Conservation (phyloP, 441 rosid species). For the Omphalea diandra region DNA sequence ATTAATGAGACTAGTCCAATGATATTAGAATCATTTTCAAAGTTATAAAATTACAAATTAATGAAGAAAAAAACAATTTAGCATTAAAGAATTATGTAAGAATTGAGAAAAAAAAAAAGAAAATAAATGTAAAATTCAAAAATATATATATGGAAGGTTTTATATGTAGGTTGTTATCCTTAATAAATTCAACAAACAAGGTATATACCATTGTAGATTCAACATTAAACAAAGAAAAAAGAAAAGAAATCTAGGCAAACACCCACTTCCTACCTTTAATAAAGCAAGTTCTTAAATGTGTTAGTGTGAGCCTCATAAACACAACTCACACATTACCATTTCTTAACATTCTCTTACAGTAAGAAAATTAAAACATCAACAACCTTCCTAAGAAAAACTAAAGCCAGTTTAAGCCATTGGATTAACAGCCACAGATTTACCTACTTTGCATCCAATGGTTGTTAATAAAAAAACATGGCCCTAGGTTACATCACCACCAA, state of each 20-base stretch:
- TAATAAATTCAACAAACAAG: neutral
- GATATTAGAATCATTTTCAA: no score
- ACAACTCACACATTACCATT: conserved; percentile 11
- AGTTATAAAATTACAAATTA: no score
- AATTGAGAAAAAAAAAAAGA: no score
- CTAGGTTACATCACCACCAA: neutral
- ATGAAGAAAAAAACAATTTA: no score
- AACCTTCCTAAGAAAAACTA: neutral
- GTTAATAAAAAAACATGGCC: neutral
- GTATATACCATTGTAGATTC: neutral
- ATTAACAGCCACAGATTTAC: conserved; percentile 6
- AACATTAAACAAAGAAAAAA: no score
- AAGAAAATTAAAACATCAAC: conserved; percentile 3
- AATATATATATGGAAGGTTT: no score
- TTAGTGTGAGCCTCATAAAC: neutral
- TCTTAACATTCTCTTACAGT: neutral
- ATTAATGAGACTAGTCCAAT: no score
- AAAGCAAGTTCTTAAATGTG: conserved; percentile 2
- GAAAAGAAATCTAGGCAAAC: neutral
- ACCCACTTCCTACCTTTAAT: neutral
- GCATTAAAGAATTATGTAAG: no score
- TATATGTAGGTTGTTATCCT: no score
- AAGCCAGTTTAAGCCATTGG: conserved; percentile 6
- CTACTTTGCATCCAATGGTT: conserved; percentile 15
- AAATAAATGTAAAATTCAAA: no score